phyloP scores from a whole-genome alignment of 2,329 filamentous ascomycete genomes.

The Didymella exigua region DNA sequence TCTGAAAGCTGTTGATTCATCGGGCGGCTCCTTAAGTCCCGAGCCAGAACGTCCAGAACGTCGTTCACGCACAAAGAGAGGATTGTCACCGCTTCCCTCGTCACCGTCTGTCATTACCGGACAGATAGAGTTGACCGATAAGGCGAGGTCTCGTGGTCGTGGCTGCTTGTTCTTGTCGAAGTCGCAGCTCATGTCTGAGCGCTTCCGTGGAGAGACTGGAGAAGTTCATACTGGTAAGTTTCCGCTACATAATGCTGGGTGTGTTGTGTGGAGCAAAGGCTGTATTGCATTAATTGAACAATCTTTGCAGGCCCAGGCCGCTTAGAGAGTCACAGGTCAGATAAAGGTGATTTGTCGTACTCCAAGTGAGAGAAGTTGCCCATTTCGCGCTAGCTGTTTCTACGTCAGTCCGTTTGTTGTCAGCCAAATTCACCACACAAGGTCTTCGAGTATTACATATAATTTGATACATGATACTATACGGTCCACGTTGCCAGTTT shows the following conservation, averaged over 20 bases:
- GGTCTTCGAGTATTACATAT: conserved; percentile 7
- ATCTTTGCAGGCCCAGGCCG: background rate
- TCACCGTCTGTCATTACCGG: background rate
- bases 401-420: background rate
- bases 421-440: background rate
- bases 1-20: background rate
- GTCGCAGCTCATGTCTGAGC: background rate
- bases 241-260: background rate
- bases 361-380: background rate
- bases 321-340: background rate
- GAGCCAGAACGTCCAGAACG: background rate
- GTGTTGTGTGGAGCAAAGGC: background rate
- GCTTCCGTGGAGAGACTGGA: background rate
- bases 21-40: background rate
- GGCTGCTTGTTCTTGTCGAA: background rate
- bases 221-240: background rate
- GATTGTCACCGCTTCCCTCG: background rate
- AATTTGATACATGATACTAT: conserved; percentile 12
- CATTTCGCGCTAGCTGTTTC: background rate
- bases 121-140: no score
- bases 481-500: background rate
- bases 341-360: background rate
- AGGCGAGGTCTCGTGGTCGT: no score
- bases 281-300: background rate
- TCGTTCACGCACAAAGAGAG: background rate